Base-by-base conservation (phyloP, 2,329 filamentous ascomycete genomes). In the Peltaster fructicola region DNA sequence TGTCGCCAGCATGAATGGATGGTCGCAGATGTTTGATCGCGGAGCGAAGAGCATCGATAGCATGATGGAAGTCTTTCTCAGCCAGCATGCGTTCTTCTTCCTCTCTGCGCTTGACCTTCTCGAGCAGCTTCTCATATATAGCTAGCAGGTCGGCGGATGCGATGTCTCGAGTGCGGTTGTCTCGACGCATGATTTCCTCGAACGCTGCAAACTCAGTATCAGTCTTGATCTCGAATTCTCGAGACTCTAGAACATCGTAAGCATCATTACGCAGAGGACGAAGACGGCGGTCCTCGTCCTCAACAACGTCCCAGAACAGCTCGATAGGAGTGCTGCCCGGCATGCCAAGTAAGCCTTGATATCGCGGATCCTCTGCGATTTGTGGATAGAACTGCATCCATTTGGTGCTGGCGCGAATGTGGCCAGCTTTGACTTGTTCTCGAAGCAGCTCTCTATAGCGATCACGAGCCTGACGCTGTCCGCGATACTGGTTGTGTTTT, bases 291-390 rank as follows among this genome's bases (percentile, higher is more conserved):
- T 98, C 85, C 50, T 95, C 82, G 48, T 92, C 82, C 48, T 95
- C 88, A 14, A 95, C 65, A 23, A 84, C 61, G 48, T 98, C 88
- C 81, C 85, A 93, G 57, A 98, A 95, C 5, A 98, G 61, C 43
- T 95, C 82, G 36, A 92, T 64, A 8, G 88, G 80, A 4, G 36
- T 41, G 28, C 39, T 45, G 9, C 47, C 47, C 30, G 67, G 54
- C 45, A 90, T 80, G 25, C 82, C 84, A 31, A 84, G 65, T 61
- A 92, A 81, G 35, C 70, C 72, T 39, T 61, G 64, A 52, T 92
- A 95, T 37, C 84, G 78, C 23, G 74, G 65, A 43, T 98, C 88
- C 27, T 77, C 61, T 39, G 78, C 68, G 38, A 98, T 66, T 23
- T 75, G 48, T 1, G 76, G 69, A 37, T 76, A 61, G 34, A 95